phyloP scores from a whole-genome alignment of 2,329 filamentous ascomycete species.

The Xylogone sp. region DNA sequence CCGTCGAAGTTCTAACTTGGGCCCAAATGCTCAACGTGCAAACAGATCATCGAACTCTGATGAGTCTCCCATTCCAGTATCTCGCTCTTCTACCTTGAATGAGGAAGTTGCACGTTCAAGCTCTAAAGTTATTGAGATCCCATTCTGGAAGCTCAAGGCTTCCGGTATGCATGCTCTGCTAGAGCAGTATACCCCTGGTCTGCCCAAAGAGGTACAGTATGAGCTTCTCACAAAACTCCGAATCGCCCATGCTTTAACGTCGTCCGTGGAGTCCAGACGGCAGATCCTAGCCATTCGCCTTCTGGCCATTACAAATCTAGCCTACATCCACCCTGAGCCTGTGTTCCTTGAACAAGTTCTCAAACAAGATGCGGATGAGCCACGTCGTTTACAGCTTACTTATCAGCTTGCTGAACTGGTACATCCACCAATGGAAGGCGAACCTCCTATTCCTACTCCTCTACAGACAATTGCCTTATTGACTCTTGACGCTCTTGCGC shows the following conservation, averaged over 20 bases:
- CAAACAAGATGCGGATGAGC: constrained; percentile 84
- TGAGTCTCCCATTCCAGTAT: constrained; percentile 28
- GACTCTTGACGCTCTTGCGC: constrained; percentile 79
- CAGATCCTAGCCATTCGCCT: constrained; percentile 77
- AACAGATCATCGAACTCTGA: constrained; percentile 29
- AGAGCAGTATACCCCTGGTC: constrained; percentile 51
- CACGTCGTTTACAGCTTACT: constrained; percentile 80
- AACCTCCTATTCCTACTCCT: constrained; percentile 64
- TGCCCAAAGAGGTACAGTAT: constrained; percentile 73
- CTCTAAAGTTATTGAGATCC: constrained; percentile 43
- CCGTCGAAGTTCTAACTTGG: constrained; percentile 29
- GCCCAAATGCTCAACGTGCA: constrained; percentile 24
- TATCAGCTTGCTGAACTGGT: constrained; percentile 92
- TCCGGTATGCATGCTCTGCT: constrained; percentile 55
- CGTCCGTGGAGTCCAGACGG: constrained; percentile 63
- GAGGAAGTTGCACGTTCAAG: constrained; percentile 22
- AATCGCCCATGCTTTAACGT: constrained; percentile 74
- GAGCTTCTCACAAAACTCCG: constrained; percentile 82
- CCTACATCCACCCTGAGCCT: constrained; percentile 80
- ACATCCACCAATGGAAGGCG: constrained; percentile 71
- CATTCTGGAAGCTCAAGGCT: constrained; percentile 46
- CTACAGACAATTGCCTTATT: constrained; percentile 80
- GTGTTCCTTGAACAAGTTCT: constrained; percentile 84
- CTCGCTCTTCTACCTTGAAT: constrained; percentile 15
- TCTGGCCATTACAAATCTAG: constrained; percentile 84